These are phyloP conservation scores for Albizia julibrissin DNA, from an alignment of 306 rosid genomes.

Conservation along the genomic window DNA sequence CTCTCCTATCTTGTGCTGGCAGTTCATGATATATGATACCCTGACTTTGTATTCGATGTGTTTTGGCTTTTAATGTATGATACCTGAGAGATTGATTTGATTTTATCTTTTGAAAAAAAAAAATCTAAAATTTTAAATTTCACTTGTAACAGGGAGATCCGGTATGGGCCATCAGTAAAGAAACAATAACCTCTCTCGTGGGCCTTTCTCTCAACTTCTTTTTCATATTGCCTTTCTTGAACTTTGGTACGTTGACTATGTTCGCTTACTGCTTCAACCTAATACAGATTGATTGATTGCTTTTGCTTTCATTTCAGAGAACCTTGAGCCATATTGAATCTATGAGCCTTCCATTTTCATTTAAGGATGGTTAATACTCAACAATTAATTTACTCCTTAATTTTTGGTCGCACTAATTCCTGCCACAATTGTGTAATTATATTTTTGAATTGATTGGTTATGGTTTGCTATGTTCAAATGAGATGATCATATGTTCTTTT, in stretches of 20 bases:
- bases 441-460: not conserved
- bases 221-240: slow-evolving; percentile 70
- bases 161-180: slow-evolving; percentile 87
- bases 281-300: slow-evolving; percentile 24
- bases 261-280: slow-evolving; percentile 12
- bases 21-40: not conserved
- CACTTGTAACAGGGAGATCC: slow-evolving; percentile 79
- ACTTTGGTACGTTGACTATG: slow-evolving; percentile 71
- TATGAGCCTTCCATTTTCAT: slow-evolving; percentile 12
- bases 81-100: slow-evolving; percentile 4
- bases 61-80: not conserved
- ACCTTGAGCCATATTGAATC: slow-evolving; percentile 5
- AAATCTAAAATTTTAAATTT: slow-evolving; percentile 24
- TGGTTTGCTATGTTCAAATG: not conserved
- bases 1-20: not conserved
- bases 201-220: slow-evolving; percentile 90
- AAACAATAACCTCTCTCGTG: slow-evolving; percentile 68
- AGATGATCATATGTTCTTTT: not conserved
- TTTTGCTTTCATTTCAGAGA: slow-evolving; percentile 1
- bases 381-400: not conserved
- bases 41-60: not conserved
- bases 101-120: not conserved
- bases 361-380: not conserved
- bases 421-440: not conserved
- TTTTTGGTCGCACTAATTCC: not conserved